These are phyloP conservation scores for Magnusiomyces suaveolens DNA, from an alignment of 1,139 yeast species.

Conservation along the genomic window DNA sequence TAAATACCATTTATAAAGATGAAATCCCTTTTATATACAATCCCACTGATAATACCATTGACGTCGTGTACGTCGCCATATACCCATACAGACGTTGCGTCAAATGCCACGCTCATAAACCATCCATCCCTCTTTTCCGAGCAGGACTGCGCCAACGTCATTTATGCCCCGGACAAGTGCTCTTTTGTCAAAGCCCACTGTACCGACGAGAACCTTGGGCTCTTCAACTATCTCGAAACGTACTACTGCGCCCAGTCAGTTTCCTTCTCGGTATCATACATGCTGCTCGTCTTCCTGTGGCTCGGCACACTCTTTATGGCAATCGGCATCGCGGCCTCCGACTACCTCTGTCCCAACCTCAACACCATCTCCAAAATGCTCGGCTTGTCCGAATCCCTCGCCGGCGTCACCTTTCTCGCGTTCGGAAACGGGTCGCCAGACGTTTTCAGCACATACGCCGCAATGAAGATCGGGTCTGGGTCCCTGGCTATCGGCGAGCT, in stretches of 20 bases:
- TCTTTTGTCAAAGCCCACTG: conserved; percentile 28
- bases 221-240: conserved; percentile 27
- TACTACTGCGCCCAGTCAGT: conserved; percentile 28
- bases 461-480: conserved; percentile 58
- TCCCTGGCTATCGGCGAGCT: conserved; percentile 81
- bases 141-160: conserved; percentile 17
- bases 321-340: conserved; percentile 67
- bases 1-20: too few relatives aligned
- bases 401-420: conserved; percentile 82
- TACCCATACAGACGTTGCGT: too few relatives aligned
- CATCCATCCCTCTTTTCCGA: not conserved
- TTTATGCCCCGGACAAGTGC: conserved; percentile 27
- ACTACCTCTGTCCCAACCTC: conserved; percentile 65
- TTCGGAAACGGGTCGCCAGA: conserved; percentile 93
- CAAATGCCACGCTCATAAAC: too few relatives aligned
- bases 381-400: conserved; percentile 62
- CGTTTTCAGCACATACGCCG: conserved; percentile 72
- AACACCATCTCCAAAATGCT: conserved; percentile 50
- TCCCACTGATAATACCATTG: too few relatives aligned
- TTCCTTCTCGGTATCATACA: conserved; percentile 13
- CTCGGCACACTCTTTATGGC: conserved; percentile 44
- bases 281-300: conserved; percentile 22
- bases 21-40: too few relatives aligned
- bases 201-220: conserved; percentile 24
- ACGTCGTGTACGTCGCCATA: too few relatives aligned